Conservation (phyloP, 192 early-diverging fungal species). For the Coemansia sp. region DNA sequence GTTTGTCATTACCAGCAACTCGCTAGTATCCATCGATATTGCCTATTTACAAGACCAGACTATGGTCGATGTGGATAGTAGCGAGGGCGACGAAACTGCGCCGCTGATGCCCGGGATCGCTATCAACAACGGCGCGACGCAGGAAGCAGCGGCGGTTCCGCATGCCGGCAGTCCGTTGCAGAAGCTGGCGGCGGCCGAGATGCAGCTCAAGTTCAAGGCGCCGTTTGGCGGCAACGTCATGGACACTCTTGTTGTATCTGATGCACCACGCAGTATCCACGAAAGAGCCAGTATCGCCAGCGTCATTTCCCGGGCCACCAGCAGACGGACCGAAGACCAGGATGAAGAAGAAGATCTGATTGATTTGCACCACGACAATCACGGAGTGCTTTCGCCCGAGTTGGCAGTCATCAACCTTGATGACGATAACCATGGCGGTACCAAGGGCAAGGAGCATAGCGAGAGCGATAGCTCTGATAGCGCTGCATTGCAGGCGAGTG, state of each 20-base stretch:
- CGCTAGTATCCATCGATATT: slow-evolving; percentile 47
- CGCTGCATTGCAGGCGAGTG: not conserved
- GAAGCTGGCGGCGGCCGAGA: slow-evolving; percentile 23
- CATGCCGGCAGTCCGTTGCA: slow-evolving; percentile 37
- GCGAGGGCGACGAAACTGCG: slow-evolving; percentile 26
- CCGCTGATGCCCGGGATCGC: slow-evolving; percentile 30
- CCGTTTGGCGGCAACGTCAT: slow-evolving; percentile 54
- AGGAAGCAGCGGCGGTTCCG: not conserved
- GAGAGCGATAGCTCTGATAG: slow-evolving; percentile 11
- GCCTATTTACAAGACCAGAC: slow-evolving; percentile 39
- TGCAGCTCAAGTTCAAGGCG: slow-evolving; percentile 29
- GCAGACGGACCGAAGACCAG: slow-evolving; percentile 1
- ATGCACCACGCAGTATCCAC: slow-evolving; percentile 16
- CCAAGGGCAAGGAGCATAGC: slow-evolving; percentile 4
- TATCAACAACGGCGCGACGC: not conserved
- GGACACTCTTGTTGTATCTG: slow-evolving; percentile 47
- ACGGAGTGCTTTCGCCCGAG: slow-evolving; percentile 28
- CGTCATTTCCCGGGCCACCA: slow-evolving; percentile 3
- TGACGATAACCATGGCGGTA: slow-evolving; percentile 8
- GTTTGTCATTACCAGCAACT: slow-evolving; percentile 58
- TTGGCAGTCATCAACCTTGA: slow-evolving; percentile 37
- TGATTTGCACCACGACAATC: slow-evolving; percentile 15
- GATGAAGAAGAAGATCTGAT: slow-evolving; percentile 17
- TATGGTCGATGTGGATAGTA: not conserved
- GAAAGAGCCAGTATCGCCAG: slow-evolving; percentile 10